Percentiles rank a stretch among this genome's conserved stretches.
Evolutionary conservation across 192 early-diverging fungal species (phyloP).

Genomic region (Linnemannia zychae): DNA sequence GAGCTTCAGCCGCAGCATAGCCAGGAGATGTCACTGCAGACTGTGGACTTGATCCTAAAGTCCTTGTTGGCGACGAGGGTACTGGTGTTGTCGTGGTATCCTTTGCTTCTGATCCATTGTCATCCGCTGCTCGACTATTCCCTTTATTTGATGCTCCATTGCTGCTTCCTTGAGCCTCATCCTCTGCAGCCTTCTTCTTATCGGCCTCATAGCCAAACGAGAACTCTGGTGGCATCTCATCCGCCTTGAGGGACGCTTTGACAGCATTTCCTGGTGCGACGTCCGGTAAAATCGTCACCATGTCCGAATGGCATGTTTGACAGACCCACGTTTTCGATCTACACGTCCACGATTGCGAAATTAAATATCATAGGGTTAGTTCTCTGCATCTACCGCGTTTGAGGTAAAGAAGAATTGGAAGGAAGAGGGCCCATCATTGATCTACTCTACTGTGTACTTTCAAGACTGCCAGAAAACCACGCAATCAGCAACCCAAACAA

Average conservation of each 20-base stretch:
- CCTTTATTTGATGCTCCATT: not conserved
- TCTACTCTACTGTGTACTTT: not conserved
- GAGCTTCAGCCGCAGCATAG: not conserved
- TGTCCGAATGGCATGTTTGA: conserved; percentile 42
- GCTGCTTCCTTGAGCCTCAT: not conserved
- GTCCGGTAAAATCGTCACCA: conserved; percentile 56
- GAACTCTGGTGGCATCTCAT: conserved; percentile 55
- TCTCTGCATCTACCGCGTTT: not conserved
- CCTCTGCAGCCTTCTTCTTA: conserved; percentile 34
- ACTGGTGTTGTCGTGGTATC: not conserved
- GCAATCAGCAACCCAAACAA: not conserved
- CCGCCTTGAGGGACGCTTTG: conserved; percentile 43
- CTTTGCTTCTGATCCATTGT: not conserved
- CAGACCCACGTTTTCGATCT: conserved; percentile 61
- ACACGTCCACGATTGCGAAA: not conserved
- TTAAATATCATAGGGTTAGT: not conserved
- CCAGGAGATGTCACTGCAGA: not conserved
- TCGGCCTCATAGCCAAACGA: conserved; percentile 54
- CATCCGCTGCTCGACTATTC: not conserved
- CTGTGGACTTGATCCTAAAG: not conserved
- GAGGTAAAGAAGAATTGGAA: not conserved
- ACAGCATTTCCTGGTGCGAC: conserved; percentile 44
- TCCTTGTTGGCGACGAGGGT: not conserved
- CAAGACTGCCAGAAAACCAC: not conserved
- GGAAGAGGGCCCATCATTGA: not conserved